Evolutionary conservation across 2,329 filamentous ascomycete species (phyloP).

Genomic region (Furcasterigmium sp.): DNA sequence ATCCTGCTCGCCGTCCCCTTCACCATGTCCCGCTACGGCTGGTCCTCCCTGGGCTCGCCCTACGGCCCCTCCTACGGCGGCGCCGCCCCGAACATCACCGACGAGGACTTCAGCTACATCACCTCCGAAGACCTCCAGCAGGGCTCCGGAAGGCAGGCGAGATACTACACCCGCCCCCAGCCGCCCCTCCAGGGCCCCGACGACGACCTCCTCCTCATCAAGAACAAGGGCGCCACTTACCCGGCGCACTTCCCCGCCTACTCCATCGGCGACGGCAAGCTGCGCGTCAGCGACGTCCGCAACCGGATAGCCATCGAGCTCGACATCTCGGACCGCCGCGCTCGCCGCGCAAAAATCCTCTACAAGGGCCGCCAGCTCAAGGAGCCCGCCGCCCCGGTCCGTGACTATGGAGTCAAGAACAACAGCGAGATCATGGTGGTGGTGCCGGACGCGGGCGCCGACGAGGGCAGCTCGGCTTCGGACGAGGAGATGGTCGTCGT

Average conservation of each 20-base stretch:
- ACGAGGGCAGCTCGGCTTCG: slow-evolving; percentile 26
- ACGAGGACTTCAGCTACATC: slow-evolving; percentile 77
- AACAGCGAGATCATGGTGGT: slow-evolving; percentile 52
- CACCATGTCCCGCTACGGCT: slow-evolving; percentile 52
- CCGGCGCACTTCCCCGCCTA: slow-evolving; percentile 70
- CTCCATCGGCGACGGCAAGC: slow-evolving; percentile 68
- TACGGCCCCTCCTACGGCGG: slow-evolving; percentile 40
- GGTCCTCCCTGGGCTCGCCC: slow-evolving; percentile 41
- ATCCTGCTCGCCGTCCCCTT: slow-evolving; percentile 43
- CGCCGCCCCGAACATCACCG: slow-evolving; percentile 58
- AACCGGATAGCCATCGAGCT: slow-evolving; percentile 64
- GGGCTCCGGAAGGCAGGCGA: slow-evolving; percentile 9
- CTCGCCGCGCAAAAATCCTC: slow-evolving; percentile 57
- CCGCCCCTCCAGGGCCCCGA: slow-evolving; percentile 37
- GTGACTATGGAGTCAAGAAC: slow-evolving; percentile 58
- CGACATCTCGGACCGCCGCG: slow-evolving; percentile 49
- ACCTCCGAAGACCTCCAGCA: slow-evolving; percentile 67
- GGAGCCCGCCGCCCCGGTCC: slow-evolving; percentile 51
- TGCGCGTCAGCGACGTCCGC: slow-evolving; percentile 61
- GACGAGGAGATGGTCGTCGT: slow-evolving; percentile 32
- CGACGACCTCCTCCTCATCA: slow-evolving; percentile 67
- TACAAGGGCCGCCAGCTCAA: slow-evolving; percentile 71
- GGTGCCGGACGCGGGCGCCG: slow-evolving; percentile 35
- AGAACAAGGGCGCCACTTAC: slow-evolving; percentile 61
- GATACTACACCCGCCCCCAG: slow-evolving; percentile 32